phyloP scores from a whole-genome alignment of 2,329 filamentous ascomycete species.

The Mariannaea sp. region DNA sequence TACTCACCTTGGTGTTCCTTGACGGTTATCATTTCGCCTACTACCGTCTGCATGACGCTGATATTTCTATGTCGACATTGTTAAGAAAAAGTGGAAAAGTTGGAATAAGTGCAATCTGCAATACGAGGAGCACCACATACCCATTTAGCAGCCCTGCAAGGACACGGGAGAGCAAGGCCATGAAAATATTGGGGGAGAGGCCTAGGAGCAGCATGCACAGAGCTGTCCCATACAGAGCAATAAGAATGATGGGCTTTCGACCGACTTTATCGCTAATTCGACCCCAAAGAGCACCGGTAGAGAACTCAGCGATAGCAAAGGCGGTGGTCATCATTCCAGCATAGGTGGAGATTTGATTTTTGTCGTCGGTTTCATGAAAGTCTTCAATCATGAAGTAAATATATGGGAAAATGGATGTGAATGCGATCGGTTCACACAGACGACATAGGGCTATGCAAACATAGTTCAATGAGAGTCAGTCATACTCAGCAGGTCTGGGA shows the following conservation, averaged over 20 bases:
- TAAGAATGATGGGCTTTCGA: constrained; percentile 88
- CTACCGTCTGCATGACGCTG: constrained; percentile 91
- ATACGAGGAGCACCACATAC: too few relatives aligned
- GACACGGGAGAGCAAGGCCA: constrained; percentile 85
- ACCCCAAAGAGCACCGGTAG: constrained; percentile 91
- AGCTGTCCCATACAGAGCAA: constrained; percentile 87
- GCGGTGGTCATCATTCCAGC: constrained; percentile 95
- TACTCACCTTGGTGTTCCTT: constrained; percentile 87
- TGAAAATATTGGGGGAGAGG: constrained; percentile 79
- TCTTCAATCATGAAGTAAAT: constrained; percentile 97
- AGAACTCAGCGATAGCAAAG: constrained; percentile 95
- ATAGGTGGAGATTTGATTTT: constrained; percentile 84
- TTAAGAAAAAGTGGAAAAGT: not conserved
- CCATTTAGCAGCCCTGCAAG: constrained; percentile 92
- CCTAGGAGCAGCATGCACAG: constrained; percentile 93
- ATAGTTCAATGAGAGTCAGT: constrained; percentile 16
- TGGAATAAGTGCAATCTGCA: too few relatives aligned
- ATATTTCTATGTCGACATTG: constrained; percentile 69
- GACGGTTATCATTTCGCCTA: constrained; percentile 88
- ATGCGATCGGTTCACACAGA: constrained; percentile 97
- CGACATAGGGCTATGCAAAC: constrained; percentile 76
- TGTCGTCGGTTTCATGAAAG: constrained; percentile 81
- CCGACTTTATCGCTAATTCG: constrained; percentile 89
- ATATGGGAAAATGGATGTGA: constrained; percentile 99
- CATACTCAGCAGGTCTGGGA: not conserved